Conservation (phyloP, 139 green algal species). For the Tetradesmus obliquus region DNA sequence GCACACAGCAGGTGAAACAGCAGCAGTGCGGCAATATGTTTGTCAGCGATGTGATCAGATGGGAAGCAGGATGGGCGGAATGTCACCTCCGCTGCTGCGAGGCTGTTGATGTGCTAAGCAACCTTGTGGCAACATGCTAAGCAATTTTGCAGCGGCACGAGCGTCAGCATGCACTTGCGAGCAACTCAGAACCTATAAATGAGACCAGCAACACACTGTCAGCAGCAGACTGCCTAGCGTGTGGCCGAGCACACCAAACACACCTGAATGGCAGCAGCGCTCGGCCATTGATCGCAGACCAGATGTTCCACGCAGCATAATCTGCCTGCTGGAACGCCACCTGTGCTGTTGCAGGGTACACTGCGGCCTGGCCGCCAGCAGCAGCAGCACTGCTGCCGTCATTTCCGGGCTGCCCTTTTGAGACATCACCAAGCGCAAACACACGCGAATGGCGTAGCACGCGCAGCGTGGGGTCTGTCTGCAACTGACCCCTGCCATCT, state of each 20-base stretch:
- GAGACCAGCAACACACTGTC: neutral
- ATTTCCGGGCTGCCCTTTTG: conserved; percentile 27
- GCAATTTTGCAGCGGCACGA: too few species aligned
- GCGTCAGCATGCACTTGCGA: too few species aligned
- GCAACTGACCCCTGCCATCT: conserved; percentile 66
- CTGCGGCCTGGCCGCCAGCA: conserved; percentile 1
- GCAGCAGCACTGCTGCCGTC: conserved; percentile 7
- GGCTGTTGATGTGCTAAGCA: too few species aligned
- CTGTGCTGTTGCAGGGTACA: conserved; percentile 81
- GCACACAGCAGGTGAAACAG: neutral
- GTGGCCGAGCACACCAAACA: neutral
- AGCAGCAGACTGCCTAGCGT: neutral
- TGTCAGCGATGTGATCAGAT: too few species aligned
- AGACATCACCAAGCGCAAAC: conserved; percentile 95
- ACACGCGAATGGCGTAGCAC: conserved; percentile 78
- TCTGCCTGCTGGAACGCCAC: conserved; percentile 99
- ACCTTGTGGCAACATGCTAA: too few species aligned
- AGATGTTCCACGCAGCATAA: conserved; percentile 99
- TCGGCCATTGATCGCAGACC: conserved; percentile 89
- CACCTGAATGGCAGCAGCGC: conserved; percentile 92
- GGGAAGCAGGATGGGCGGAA: too few species aligned
- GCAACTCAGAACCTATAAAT: neutral
- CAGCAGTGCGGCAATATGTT: too few species aligned
- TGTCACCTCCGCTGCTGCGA: too few species aligned
- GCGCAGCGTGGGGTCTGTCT: conserved; percentile 86